Conservation (phyloP, 441 rosid species). For the Adansonia gregorii region DNA sequence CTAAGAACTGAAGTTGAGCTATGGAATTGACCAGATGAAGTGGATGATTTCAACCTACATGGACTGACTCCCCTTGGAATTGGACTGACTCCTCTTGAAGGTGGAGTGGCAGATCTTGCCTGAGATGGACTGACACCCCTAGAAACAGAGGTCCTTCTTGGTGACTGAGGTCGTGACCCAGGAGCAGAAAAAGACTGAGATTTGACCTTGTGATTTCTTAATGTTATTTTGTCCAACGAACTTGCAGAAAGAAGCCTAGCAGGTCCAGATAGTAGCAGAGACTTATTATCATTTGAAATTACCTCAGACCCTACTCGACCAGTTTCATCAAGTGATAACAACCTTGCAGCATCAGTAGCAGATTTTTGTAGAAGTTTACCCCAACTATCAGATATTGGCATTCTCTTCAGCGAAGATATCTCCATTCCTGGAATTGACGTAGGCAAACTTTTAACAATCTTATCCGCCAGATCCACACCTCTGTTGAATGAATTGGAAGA, state of each 20-base stretch:
- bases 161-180: slow-evolving; percentile 59
- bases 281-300: slow-evolving; percentile 54
- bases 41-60: slow-evolving; percentile 52
- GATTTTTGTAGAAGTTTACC: slow-evolving; percentile 62
- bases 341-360: slow-evolving; percentile 50
- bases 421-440: slow-evolving; percentile 49
- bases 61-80: slow-evolving; percentile 78
- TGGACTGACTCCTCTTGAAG: slow-evolving; percentile 69
- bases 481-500: slow-evolving; percentile 53
- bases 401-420: slow-evolving; percentile 56
- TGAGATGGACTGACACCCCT: slow-evolving; percentile 79
- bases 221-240: slow-evolving; percentile 58
- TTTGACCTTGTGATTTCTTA: slow-evolving; percentile 47
- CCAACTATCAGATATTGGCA: slow-evolving; percentile 50
- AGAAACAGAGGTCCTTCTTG: slow-evolving; percentile 54
- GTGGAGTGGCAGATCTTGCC: slow-evolving; percentile 75
- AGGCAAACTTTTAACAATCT: slow-evolving; percentile 45
- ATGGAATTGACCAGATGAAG: slow-evolving; percentile 53
- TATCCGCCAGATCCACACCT: slow-evolving; percentile 66
- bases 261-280: slow-evolving; percentile 42
- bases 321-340: slow-evolving; percentile 44
- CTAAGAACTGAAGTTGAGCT: slow-evolving; percentile 83
- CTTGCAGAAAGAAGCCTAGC: slow-evolving; percentile 51
- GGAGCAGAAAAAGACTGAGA: slow-evolving; percentile 48
- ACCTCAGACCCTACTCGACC: slow-evolving; percentile 47